Evolutionary conservation across 2,329 filamentous ascomycete species (phyloP).

Genomic region (Ophiostoma sp.): DNA sequence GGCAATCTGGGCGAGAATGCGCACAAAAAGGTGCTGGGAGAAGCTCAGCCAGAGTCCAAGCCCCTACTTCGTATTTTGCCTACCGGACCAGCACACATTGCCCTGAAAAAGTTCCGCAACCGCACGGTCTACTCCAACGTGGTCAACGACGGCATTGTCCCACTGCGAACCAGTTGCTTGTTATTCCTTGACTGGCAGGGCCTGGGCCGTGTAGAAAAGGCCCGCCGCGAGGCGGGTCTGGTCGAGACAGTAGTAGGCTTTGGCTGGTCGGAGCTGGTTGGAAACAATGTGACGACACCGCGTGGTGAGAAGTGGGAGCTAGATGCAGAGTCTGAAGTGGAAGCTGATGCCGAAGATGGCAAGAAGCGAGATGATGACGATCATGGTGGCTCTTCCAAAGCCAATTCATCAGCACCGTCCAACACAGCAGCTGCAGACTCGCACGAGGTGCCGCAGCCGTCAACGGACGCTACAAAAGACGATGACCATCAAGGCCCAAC

Average conservation of each 20-base stretch:
- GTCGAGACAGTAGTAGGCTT: conserved; percentile 90
- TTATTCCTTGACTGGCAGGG: conserved; percentile 96
- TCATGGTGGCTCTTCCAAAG: background rate
- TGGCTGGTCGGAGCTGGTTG: conserved; percentile 89
- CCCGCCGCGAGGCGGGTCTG: conserved; percentile 81
- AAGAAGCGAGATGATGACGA: conserved; percentile 14
- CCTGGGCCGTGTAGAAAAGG: conserved; percentile 87
- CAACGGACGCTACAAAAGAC: conserved; percentile 58
- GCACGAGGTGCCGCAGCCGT: conserved; percentile 65
- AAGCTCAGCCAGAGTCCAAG: conserved; percentile 72
- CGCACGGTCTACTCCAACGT: conserved; percentile 94
- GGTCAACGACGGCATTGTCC: conserved; percentile 95
- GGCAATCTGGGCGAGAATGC: conserved; percentile 69
- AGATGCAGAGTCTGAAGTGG: conserved; percentile 29
- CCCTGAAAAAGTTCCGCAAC: conserved; percentile 81
- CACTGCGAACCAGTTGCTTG: conserved; percentile 89
- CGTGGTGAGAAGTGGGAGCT: conserved; percentile 44
- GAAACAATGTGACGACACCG: conserved; percentile 52
- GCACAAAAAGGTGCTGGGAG: conserved; percentile 51
- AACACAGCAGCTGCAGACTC: conserved; percentile 30
- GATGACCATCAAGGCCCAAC: conserved; percentile 59
- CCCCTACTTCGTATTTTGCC: conserved; percentile 83
- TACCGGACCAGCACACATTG: conserved; percentile 82
- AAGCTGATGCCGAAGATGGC: conserved; percentile 23
- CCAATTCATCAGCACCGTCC: conserved; percentile 26